Evolutionary conservation across 768 basidiomycete species (phyloP).

Genomic region (Tremella mesenterica): DNA sequence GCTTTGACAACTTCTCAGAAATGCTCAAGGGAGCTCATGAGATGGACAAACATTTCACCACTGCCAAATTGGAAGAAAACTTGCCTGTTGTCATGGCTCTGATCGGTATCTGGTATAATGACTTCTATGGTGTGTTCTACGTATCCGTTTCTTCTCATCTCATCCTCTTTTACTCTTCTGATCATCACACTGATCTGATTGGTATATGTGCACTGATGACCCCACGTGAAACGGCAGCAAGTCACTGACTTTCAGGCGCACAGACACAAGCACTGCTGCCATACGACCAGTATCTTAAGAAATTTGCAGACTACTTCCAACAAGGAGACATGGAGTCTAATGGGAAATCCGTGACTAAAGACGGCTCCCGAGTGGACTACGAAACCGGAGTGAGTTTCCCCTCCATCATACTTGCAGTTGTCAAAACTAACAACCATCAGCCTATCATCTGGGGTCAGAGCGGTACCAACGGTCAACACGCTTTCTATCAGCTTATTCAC

Average conservation of each 20-base stretch:
- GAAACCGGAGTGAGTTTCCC: slow-evolving; percentile 72
- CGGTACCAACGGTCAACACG: slow-evolving; percentile 98
- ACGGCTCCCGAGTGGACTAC: slow-evolving; percentile 83
- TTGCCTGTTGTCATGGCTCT: slow-evolving; percentile 83
- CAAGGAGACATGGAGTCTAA: slow-evolving; percentile 99
- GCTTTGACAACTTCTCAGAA: slow-evolving; percentile 86
- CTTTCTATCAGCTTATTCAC: slow-evolving; percentile 85
- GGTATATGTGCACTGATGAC: neutral
- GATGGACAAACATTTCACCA: slow-evolving; percentile 95
- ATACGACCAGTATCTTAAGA: slow-evolving; percentile 98
- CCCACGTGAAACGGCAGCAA: too few species aligned
- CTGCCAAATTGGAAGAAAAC: slow-evolving; percentile 77
- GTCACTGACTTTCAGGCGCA: slow-evolving; percentile 56
- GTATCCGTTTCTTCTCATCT: too few species aligned
- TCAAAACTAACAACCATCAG: slow-evolving; percentile 45
- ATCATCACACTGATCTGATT: neutral
- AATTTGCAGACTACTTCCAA: slow-evolving; percentile 99
- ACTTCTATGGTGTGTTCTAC: slow-evolving; percentile 66
- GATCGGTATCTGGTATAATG: slow-evolving; percentile 96
- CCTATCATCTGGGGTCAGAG: slow-evolving; percentile 99
- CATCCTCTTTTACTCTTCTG: neutral
- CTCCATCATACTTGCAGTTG: neutral
- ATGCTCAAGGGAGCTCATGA: slow-evolving; percentile 86
- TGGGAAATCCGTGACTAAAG: slow-evolving; percentile 92
- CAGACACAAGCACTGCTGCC: slow-evolving; percentile 93